phyloP scores from a whole-genome alignment of 177 flowering plant genomes.

The Telopea speciosissima region DNA sequence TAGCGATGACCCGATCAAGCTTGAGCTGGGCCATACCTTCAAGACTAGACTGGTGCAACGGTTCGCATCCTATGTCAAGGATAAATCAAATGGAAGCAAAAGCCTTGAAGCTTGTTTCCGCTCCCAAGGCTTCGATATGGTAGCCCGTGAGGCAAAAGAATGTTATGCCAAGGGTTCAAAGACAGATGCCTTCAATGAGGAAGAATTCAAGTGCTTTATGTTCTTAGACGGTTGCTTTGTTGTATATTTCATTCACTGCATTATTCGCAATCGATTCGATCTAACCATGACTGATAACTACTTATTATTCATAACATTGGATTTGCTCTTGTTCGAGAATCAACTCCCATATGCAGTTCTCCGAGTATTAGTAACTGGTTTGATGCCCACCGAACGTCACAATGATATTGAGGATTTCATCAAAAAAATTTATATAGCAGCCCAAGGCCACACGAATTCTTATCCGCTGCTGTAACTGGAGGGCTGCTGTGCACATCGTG shows the following conservation, averaged over 20 bases:
- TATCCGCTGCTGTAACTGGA: too few relatives aligned
- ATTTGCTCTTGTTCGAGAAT: conserved; percentile 4
- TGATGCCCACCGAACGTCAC: background rate
- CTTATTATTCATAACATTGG: background rate
- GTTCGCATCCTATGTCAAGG: background rate
- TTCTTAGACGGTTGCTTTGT: conserved; percentile 19
- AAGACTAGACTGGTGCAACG: background rate
- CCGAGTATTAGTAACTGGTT: background rate
- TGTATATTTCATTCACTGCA: conserved; percentile 8
- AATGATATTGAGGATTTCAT: too few relatives aligned
- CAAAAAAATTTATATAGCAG: too few relatives aligned
- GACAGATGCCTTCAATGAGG: background rate
- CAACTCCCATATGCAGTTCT: background rate
- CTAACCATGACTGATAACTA: background rate
- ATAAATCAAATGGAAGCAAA: background rate
- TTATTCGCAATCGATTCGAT: too few relatives aligned
- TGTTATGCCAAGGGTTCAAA: conserved; percentile 4
- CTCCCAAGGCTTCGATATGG: background rate
- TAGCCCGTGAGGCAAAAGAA: background rate
- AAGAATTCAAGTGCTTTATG: conserved; percentile 10
- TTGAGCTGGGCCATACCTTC: conserved; percentile 6
- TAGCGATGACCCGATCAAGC: conserved; percentile 8
- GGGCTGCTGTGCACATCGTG: too few relatives aligned
- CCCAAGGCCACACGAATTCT: too few relatives aligned
- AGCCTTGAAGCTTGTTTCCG: too few relatives aligned